phyloP scores from a whole-genome alignment of 1,284 basidiomycete species.

The Chiua sp. region DNA sequence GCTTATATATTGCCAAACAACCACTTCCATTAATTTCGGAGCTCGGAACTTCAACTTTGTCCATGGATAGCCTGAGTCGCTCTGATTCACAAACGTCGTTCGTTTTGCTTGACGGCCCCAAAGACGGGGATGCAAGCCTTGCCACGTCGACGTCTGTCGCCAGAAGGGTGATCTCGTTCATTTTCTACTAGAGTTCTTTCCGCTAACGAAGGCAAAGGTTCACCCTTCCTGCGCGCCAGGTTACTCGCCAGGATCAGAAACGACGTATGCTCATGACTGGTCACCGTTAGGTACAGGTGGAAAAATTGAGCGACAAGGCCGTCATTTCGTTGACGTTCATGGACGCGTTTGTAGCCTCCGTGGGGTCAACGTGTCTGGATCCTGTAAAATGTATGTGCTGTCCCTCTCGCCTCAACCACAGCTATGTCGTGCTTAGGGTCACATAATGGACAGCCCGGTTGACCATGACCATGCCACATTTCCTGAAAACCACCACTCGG shows the following conservation, averaged over 20 bases:
- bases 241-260: conserved; percentile 51
- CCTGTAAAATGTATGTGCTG: conserved; percentile 77
- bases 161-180: conserved; percentile 7
- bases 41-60: not conserved
- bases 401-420: not conserved
- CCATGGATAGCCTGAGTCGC: conserved; percentile 3
- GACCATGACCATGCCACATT: conserved; percentile 69
- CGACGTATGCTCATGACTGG: conserved; percentile 78
- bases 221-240: conserved; percentile 50
- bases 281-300: conserved; percentile 62
- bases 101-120: conserved; percentile 27
- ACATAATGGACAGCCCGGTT: conserved; percentile 51
- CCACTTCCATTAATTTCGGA: conserved; percentile 3
- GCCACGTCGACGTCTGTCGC: not conserved
- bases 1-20: conserved; percentile 39
- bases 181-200: not conserved
- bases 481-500: conserved; percentile 61
- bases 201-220: conserved; percentile 15
- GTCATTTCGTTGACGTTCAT: conserved; percentile 78
- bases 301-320: conserved; percentile 60
- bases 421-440: conserved; percentile 4
- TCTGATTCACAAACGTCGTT: conserved; percentile 37
- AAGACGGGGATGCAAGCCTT: not conserved
- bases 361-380: conserved; percentile 84
- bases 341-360: conserved; percentile 79